Base-by-base conservation (phyloP, 73 alveolate genomes). In the Blepharisma japonicum region DNA sequence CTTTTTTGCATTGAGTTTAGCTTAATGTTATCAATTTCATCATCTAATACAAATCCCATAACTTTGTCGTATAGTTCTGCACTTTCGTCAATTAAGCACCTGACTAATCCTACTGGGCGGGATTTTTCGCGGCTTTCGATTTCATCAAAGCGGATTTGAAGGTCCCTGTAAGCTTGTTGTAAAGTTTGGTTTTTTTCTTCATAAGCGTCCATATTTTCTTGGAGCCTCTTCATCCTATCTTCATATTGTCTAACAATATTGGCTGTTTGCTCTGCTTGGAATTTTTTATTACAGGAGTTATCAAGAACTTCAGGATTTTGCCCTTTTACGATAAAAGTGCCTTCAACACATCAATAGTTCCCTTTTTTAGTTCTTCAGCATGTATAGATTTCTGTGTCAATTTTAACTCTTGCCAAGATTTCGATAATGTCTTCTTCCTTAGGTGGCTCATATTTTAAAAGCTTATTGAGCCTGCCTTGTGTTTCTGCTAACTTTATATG, bases 121-220 rank as follows among this genome's bases (percentile, higher is more conserved):
- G 14, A 9, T 39, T 61, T 61, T 9, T 18, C 11, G 5, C 14
- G 18, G 18, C 23, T 61, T 61, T 61, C 74, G 0, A 61, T 20
- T 18, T n/a, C 23, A 14, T 61, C 74, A 20, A 18, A 14, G 11
- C 23, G 39, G 18, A 14, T 61, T 18, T 61, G 38, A 14, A 20
- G 74, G 11, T 61, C 74, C 5, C 23, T 14, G 14, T 14, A n/a
- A 8, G 23, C 18, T n/a, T 61, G 14, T 25, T 61, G 38, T 61
- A 61, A 25, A 25, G 14, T 20, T 61, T n/a, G 47, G 46, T 61
- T 61, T 14, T 61, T 61, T 61, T 61, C 74, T 25, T 61, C 74
- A 9, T 61, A 25, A 5, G 23, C 47, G 14, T n/a, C 14, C 18
- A 61, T n/a, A 2, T 61, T 14, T 18, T 20, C 39, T 18, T 14